Evolutionary conservation across 2,329 filamentous ascomycete species (phyloP).

Genomic region (Fusarium clavum): DNA sequence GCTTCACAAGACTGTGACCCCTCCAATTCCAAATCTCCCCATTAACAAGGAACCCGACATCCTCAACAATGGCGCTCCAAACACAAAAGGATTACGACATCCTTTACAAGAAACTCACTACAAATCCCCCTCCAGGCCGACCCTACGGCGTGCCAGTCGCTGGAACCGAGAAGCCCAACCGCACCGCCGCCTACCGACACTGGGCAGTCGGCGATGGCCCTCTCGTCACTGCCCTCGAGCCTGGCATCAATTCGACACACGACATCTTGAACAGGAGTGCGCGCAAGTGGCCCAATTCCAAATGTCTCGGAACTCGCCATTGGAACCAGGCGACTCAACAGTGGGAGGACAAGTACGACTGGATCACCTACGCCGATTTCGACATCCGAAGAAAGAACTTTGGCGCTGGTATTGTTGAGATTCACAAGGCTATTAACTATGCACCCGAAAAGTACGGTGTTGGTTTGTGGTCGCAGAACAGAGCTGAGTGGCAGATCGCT

Average conservation of each 20-base stretch:
- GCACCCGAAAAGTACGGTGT: constrained; percentile 73
- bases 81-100: constrained; percentile 51
- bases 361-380: constrained; percentile 86
- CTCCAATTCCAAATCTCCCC: constrained; percentile 6
- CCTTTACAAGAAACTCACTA: constrained; percentile 65
- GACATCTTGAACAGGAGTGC: constrained; percentile 81
- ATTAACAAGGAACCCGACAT: constrained; percentile 4
- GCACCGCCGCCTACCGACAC: constrained; percentile 84
- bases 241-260: constrained; percentile 77
- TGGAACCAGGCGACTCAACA: constrained; percentile 81
- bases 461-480: constrained; percentile 88
- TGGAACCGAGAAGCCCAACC: constrained; percentile 77
- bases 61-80: constrained; percentile 49
- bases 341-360: constrained; percentile 80
- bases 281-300: constrained; percentile 71
- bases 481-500: constrained; percentile 87
- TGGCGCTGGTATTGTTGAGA: constrained; percentile 84
- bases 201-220: constrained; percentile 79
- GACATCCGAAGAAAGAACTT: constrained; percentile 83
- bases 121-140: constrained; percentile 76
- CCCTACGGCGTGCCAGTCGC: constrained; percentile 84
- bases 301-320: constrained; percentile 82
- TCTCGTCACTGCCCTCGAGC: constrained; percentile 78
- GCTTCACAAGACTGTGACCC: constrained; percentile 24
- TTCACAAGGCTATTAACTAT: constrained; percentile 80